Evolutionary conservation across 2,329 filamentous ascomycete genomes (phyloP), one percentile per base, ranked within the genome.

Genomic region (Hysterium pulicare): DNA sequence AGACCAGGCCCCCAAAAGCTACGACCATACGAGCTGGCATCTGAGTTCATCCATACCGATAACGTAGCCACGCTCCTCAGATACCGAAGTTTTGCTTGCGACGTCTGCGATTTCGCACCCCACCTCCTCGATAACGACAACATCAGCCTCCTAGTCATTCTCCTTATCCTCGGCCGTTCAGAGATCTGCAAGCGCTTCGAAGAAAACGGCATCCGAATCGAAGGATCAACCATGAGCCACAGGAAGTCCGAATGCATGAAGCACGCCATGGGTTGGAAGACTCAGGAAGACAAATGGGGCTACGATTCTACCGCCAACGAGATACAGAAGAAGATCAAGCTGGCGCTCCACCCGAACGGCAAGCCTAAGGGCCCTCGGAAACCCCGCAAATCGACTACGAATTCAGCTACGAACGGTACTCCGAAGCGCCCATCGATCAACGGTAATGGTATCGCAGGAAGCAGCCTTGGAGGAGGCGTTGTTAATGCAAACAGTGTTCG

Each of bases 61-160:
- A 61, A 65, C 28, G 61, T 54, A 1, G 50, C 48, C n/a, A 55
- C 62, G 40, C 57, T 67, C 4, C 53, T 53, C 30, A 50, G 56
- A 21, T 53, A 66, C 51, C 61, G 59, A 20, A 49, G 58, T 17
- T 64, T 63, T 26, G 63, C 61, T 7, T 64, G 58, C 32, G 58
- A 64, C 33, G 55, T 65, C 17, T 62, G 58, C 42, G 62, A 67
- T 40, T 67, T 59, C 33, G 61, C 60, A n/a, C 63, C 63, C 13
- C 63, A 67, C 35, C 57, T 67, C 15, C 57, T 67, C 7, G 63
- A 67, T 42, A 67, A 67, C 37, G 63, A 67, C 41, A 67, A 67
- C 34, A 54, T 62, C 32, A 64, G 58, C 38, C 51, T 67, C 3
- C 57, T 67, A 7, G 55, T 66, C 7, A 58, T 67, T 1, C 49